Base-by-base conservation (phyloP, 2,329 filamentous ascomycete species). In the Pseudonectria foliicola region DNA sequence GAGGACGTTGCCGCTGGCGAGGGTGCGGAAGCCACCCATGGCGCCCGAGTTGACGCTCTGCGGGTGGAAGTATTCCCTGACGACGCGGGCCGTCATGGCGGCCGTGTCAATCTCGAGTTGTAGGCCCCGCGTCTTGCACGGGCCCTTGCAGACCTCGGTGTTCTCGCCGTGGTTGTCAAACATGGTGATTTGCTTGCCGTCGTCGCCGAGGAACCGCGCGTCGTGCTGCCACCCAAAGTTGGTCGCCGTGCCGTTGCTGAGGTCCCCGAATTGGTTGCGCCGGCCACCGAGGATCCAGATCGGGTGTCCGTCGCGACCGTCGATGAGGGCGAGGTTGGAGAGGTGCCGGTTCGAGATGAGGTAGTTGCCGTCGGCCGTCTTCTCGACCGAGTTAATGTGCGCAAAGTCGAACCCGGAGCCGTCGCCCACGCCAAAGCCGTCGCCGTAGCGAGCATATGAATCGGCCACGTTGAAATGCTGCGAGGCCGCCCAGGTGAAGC, bases 141-240 rank as follows among this genome's bases (percentile, higher is more conserved):
- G 31, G 2, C 47, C 35, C 2, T 33, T 39, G 36, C 59, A 61
- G 14, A 39, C 46, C 0, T 47, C 48, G 3, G 54, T 59, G 4
- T 50, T 39, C 42, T 60, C 54, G 28, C 43, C 52, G 29, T 62
- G 59, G 45, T 65, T 64, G 47, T 64, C 60, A 37, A 64, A 64
- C 32, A 64, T 49, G 34, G 55, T 58, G 33, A 64, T 45, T 27
- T 55, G 53, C 10, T 33, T 46, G 33, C 53, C 48, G 35, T 50
- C 39, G 29, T 48, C 39, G 29, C 47, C 46, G 44, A 51, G 47
- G 41, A 60, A 50, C 14, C 55, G 55, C 6, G 56, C 59, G 33
- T 64, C 56, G 42, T 64, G 62, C 44, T 65, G 61, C 54, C 60
- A 64, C 32, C 50, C 48, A 43, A 64, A 61, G 40, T 58, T 48